These are phyloP conservation scores for Aspergillus felis DNA, from an alignment of 2,329 filamentous ascomycete species.

Conservation along the genomic window DNA sequence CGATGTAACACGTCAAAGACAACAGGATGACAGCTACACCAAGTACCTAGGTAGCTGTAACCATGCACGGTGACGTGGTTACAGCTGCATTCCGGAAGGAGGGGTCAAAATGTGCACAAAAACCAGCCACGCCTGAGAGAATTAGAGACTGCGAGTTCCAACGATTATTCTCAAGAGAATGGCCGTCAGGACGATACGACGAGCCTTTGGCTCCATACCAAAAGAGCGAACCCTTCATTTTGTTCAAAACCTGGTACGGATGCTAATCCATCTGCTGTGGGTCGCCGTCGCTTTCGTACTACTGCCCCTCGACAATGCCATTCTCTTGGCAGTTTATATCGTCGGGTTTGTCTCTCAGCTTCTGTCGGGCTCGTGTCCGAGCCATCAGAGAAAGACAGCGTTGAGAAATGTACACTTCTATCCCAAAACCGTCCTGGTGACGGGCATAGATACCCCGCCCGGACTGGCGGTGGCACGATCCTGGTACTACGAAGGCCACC, in stretches of 20 bases:
- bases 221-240: conserved; percentile 8
- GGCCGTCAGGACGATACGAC: conserved; percentile 18
- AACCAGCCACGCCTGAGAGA: background rate
- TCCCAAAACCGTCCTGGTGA: conserved; percentile 62
- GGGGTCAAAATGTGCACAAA: background rate
- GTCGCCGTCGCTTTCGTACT: conserved; percentile 24
- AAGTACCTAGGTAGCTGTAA: background rate
- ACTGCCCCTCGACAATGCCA: conserved; percentile 49
- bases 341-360: conserved; percentile 26
- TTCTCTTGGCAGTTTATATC: conserved; percentile 40
- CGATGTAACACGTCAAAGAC: background rate
- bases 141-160: background rate
- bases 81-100: conserved; percentile 4
- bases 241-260: conserved; percentile 7
- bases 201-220: conserved; percentile 8
- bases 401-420: conserved; percentile 34
- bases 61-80: conserved; percentile 21
- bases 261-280: conserved; percentile 22
- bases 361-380: conserved; percentile 12
- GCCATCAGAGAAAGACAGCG: conserved; percentile 19
- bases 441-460: conserved; percentile 69
- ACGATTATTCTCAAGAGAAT: conserved; percentile 9
- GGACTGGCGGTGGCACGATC: conserved; percentile 63
- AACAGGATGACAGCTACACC: background rate
- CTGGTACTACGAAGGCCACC: conserved; percentile 62